Percentiles rank a stretch among this genome's conserved stretches.
Conservation (phyloP, 371 early-diverging fungal species). For the Dinochytrium kinnereticum region DNA sequence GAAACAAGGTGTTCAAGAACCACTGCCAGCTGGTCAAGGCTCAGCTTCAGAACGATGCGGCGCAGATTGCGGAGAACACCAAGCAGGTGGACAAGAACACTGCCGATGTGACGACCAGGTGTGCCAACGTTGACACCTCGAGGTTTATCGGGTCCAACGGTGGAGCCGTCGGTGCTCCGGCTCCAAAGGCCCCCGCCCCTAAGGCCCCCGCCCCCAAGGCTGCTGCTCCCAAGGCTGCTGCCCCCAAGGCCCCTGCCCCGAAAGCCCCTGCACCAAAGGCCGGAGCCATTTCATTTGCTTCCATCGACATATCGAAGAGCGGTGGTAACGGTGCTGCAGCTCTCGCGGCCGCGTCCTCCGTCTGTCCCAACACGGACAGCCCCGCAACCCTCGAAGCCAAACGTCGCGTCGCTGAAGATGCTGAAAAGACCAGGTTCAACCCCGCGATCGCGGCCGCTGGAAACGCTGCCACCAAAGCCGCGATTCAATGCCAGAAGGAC, state of each 20-base stretch:
- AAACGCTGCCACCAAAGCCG: constrained; percentile 17
- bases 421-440: constrained; percentile 20
- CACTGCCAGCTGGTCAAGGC: constrained; percentile 21
- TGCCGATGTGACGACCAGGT: constrained; percentile 14
- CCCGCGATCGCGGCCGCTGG: constrained; percentile 4
- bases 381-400: constrained; percentile 4
- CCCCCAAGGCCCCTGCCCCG: background rate
- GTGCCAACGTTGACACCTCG: constrained; percentile 28
- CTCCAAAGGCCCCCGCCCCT: background rate
- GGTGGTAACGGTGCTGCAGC: background rate
- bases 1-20: constrained; percentile 34
- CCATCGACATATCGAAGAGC: background rate
- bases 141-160: constrained; percentile 14
- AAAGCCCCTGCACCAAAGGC: background rate
- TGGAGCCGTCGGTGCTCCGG: background rate
- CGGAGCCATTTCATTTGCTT: background rate
- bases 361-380: constrained; percentile 13
- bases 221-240: background rate
- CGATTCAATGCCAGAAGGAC: constrained; percentile 31
- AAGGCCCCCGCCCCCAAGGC: constrained; percentile 20
- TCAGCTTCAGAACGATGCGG: constrained; percentile 10
- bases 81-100: constrained; percentile 20
- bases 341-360: background rate
- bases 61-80: constrained; percentile 5
- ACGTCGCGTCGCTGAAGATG: constrained; percentile 21